Conservation (phyloP, 1,139 yeast genomes). For the Citeromyces siamensis region DNA sequence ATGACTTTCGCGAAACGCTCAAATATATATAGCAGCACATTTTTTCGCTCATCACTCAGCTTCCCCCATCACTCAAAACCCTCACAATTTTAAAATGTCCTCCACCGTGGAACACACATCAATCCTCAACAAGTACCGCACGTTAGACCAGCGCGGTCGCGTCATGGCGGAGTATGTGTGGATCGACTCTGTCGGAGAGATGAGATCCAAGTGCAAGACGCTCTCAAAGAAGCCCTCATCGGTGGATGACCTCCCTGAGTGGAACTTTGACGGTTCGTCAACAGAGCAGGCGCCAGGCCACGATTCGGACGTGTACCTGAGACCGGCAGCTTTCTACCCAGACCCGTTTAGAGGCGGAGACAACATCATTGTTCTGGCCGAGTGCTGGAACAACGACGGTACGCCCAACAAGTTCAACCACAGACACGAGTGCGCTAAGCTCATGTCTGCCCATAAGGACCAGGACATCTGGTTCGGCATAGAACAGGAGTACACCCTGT, state of each 20-base stretch:
- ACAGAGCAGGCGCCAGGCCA: slow-evolving; percentile 98
- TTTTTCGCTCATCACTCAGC: background rate
- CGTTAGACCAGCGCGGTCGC: slow-evolving; percentile 75
- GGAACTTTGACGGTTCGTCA: slow-evolving; percentile 99
- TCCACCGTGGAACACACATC: slow-evolving; percentile 53
- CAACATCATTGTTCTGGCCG: slow-evolving; percentile 87
- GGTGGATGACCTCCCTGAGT: slow-evolving; percentile 87
- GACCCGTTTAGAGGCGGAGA: slow-evolving; percentile 99
- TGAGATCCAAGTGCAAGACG: slow-evolving; percentile 93
- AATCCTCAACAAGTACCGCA: slow-evolving; percentile 70
- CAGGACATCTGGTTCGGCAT: slow-evolving; percentile 95
- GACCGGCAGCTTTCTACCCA: slow-evolving; percentile 88
- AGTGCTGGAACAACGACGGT: slow-evolving; percentile 98
- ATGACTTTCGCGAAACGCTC: too few relatives aligned
- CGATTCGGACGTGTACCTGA: slow-evolving; percentile 87
- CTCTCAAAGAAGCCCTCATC: slow-evolving; percentile 54
- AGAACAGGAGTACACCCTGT: slow-evolving; percentile 96
- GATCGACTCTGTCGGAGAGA: slow-evolving; percentile 88
- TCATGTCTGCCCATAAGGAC: slow-evolving; percentile 83
- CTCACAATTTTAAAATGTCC: slow-evolving; percentile 1
- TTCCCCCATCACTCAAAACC: background rate
- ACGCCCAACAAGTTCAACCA: slow-evolving; percentile 98
- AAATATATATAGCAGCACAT: too few relatives aligned
- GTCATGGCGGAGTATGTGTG: slow-evolving; percentile 95
- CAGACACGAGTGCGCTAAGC: slow-evolving; percentile 94